A percentile compares a stretch with the other conserved stretches of the same genome.
phyloP scores from a whole-genome alignment of 371 early-diverging fungal genomes.

The Synchytrium microbalum region DNA sequence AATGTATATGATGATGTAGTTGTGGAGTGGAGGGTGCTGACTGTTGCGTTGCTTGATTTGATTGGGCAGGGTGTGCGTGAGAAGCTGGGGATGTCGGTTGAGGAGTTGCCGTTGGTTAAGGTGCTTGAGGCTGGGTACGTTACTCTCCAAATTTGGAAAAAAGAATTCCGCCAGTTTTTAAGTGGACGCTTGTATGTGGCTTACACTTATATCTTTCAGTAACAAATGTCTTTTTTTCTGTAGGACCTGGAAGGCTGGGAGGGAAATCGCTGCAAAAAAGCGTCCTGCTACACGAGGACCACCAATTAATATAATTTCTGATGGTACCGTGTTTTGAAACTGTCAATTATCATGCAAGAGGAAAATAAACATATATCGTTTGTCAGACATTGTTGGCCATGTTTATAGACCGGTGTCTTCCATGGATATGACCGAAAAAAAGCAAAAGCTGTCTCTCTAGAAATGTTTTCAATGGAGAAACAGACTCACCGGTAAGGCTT shows the following conservation, averaged over 20 bases:
- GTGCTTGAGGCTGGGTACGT: conserved; percentile 76
- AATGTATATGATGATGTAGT: conserved; percentile 71
- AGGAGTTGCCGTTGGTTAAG: conserved; percentile 64
- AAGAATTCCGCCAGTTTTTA: too few relatives aligned
- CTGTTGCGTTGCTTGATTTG: conserved; percentile 71
- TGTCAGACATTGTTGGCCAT: too few relatives aligned
- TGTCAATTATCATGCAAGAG: too few relatives aligned
- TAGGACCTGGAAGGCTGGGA: conserved; percentile 61
- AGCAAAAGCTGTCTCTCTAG: too few relatives aligned
- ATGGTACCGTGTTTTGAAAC: conserved; percentile 75
- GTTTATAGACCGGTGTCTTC: too few relatives aligned
- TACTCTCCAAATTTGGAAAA: conserved; percentile 1
- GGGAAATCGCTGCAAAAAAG: conserved; percentile 72
- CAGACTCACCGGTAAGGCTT: too few relatives aligned
- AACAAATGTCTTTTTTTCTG: too few relatives aligned
- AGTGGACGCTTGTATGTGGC: too few relatives aligned
- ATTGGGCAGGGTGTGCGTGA: conserved; percentile 60
- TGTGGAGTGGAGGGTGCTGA: conserved; percentile 90
- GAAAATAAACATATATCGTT: too few relatives aligned
- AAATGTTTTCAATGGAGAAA: too few relatives aligned
- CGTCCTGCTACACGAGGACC: conserved; percentile 74
- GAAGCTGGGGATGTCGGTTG: conserved; percentile 42
- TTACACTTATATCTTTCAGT: too few relatives aligned
- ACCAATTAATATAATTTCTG: conserved; percentile 75
- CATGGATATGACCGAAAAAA: too few relatives aligned